Base-by-base conservation (phyloP, 768 basidiomycete genomes). In the Rhizopogon vinicolor region DNA sequence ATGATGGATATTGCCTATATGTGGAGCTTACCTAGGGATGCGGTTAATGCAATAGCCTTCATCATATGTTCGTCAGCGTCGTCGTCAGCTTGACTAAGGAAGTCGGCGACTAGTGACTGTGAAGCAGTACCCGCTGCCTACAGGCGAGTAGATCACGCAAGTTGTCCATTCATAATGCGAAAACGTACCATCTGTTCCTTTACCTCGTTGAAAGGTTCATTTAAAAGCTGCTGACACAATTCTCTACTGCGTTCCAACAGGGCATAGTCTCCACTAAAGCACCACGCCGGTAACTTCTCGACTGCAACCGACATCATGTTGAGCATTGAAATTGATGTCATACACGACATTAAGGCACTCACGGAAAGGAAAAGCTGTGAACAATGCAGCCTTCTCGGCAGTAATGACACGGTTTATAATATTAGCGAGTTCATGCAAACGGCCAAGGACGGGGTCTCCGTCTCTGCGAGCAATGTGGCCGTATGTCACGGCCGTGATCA, bases 301-400 rank as follows among this genome's bases (percentile, higher is more conserved):
- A 58, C 53, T 58, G 51, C 25, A 40, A 37, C n/a, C 29, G 6
- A 25, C n/a, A 14, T 22, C n/a, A 14, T 22, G 29, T 14, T 41
- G 18, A 39, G 40, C 10, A 35, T 13, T 48, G 5, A 22, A 18
- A 39, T 16, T 22, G 5, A 19, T 7, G 39, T 31, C 18, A 16
- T 22, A 45, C 19, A 39, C 9, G 9, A n/a, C 33, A 19, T 25
- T 25, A 25, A 25, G 25, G 10, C 7, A 46, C 53, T 31, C 22
- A 54, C 53, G 44, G 37, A 54, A 54, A n/a, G 53, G 44, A 29
- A 46, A 49, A 5, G 53, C 53, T 28, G 25, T 54, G 14, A 54
- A 42, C 25, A 12, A 44, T 25, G 44, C 53, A 7, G 53, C 53
- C 25, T 19, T 29, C 19, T 48, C 25, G 22, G 18, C 19, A 42